Evolutionary conservation across 306 rosid genomes (phyloP).

Genomic region (Casuarina cunninghamiana): DNA sequence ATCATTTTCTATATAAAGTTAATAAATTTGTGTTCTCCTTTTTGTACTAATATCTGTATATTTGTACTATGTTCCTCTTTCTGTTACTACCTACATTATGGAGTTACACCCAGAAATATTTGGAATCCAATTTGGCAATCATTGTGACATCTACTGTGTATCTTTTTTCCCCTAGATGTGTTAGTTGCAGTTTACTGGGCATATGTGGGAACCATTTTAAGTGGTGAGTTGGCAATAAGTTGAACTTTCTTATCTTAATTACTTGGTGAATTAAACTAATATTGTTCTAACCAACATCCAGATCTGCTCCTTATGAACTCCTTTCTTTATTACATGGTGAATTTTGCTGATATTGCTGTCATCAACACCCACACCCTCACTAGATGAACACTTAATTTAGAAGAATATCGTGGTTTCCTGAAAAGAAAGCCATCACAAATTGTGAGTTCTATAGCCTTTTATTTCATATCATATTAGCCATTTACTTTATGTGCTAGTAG

Average conservation of each 20-base stretch:
- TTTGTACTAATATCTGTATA: not conserved
- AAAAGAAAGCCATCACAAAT: not conserved
- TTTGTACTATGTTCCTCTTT: not conserved
- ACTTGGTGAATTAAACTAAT: not conserved
- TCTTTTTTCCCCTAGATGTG: not conserved
- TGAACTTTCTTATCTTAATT: not conserved
- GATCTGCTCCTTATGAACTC: not conserved
- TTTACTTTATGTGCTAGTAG: not conserved
- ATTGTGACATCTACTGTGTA: not conserved
- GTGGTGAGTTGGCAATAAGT: conserved; percentile 2
- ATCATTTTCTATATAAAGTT: not conserved
- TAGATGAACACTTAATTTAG: too few relatives aligned
- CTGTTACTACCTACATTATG: not conserved
- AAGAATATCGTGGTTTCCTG: not conserved
- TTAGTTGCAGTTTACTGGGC: too few relatives aligned
- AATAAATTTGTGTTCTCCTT: not conserved
- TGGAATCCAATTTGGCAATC: not conserved
- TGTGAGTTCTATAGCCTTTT: not conserved
- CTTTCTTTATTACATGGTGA: too few relatives aligned
- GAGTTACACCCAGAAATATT: not conserved
- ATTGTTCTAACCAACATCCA: not conserved
- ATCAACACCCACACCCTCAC: too few relatives aligned
- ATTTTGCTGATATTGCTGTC: too few relatives aligned
- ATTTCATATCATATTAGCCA: not conserved
- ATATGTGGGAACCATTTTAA: not conserved